Conservation (phyloP, 202 grass and related monocot species). For the Sporobolus alterniflorus region DNA sequence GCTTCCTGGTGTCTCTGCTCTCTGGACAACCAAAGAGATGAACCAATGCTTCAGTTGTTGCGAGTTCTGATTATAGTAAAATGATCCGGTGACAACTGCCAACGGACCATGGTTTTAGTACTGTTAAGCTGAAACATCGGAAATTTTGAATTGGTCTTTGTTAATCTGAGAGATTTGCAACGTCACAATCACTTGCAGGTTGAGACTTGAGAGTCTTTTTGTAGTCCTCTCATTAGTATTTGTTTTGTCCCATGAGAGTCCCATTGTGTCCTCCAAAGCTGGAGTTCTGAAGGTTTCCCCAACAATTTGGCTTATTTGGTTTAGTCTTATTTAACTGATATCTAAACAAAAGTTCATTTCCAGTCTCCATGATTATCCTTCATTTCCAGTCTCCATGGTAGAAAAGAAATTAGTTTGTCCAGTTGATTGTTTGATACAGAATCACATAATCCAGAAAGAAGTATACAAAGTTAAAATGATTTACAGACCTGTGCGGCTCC, state of each 20-base stretch:
- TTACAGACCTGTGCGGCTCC: not conserved
- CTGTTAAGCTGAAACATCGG: not conserved
- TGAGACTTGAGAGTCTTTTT: slow-evolving; percentile 23
- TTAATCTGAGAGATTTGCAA: not conserved
- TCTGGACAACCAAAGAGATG: not conserved
- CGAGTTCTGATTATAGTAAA: not conserved
- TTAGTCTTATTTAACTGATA: not conserved
- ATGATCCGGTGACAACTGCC: not conserved
- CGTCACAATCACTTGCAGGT: not conserved
- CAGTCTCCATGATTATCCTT: not conserved
- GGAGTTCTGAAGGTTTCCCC: not conserved
- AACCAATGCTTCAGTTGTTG: not conserved
- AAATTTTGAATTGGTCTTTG: slow-evolving; percentile 25
- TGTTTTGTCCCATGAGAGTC: not conserved
- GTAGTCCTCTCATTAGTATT: not conserved
- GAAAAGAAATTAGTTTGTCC: not conserved
- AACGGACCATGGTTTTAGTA: not conserved
- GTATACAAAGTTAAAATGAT: not conserved
- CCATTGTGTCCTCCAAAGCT: not conserved
- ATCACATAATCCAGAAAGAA: not conserved
- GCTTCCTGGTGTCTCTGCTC: not conserved
- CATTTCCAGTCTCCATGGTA: not conserved
- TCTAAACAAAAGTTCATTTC: not conserved
- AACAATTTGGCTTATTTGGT: slow-evolving; percentile 13
- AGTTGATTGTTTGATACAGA: not conserved